Percentiles rank a stretch among this genome's conserved stretches.
Conservation (phyloP, 257 asterid genomes). For the Solanum rostratum region DNA sequence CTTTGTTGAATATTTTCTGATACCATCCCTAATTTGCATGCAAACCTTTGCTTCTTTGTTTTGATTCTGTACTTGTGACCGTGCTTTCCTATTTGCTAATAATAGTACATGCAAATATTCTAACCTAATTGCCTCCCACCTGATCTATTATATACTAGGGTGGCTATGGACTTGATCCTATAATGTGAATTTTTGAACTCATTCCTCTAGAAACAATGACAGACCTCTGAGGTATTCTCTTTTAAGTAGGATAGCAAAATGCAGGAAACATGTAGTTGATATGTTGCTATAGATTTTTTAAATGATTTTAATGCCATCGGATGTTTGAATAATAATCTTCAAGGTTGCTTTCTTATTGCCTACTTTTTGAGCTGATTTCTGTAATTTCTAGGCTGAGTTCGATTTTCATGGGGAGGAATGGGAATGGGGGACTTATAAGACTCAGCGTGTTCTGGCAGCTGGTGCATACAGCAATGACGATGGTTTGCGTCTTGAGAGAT, state of each 20-base stretch:
- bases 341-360: background rate
- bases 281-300: background rate
- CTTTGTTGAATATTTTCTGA: background rate
- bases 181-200: background rate
- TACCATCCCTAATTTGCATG: background rate
- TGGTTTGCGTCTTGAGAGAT: slow-evolving; percentile 94
- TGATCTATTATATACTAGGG: background rate
- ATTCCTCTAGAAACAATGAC: background rate
- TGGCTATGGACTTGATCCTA: background rate
- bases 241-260: background rate
- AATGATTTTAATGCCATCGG: background rate
- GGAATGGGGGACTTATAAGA: slow-evolving; percentile 98
- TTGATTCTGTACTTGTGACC: background rate
- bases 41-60: background rate
- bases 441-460: slow-evolving; percentile 93
- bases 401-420: slow-evolving; percentile 98
- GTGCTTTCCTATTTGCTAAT: background rate
- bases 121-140: background rate
- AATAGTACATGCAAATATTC: background rate
- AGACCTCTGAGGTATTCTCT: background rate
- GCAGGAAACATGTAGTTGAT: background rate
- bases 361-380: background rate
- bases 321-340: background rate
- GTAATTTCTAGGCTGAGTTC: slow-evolving; percentile 60
- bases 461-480: slow-evolving; percentile 93